Conservation (phyloP, 148 eudicot species). For the Mesembryanthemum crystallinum region DNA sequence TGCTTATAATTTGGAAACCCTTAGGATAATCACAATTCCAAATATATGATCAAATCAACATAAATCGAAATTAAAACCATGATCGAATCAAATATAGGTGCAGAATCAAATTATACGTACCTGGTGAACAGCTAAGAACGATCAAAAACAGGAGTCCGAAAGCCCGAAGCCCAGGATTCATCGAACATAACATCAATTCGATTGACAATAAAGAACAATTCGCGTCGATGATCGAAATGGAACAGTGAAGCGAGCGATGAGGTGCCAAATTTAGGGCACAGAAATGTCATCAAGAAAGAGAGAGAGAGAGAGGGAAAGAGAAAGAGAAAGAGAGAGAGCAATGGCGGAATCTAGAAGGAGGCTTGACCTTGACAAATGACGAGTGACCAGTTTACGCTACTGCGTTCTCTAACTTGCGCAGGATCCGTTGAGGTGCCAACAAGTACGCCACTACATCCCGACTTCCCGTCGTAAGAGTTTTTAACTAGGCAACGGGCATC, state of each 20-base stretch:
- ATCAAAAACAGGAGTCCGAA: conserved; percentile 15
- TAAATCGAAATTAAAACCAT: background rate
- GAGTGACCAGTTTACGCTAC: too few relatives aligned
- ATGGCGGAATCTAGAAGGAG: background rate
- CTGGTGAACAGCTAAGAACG: conserved; percentile 46
- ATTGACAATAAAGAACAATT: too few relatives aligned
- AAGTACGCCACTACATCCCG: too few relatives aligned
- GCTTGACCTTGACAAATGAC: too few relatives aligned
- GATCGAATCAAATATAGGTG: background rate
- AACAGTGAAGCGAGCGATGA: background rate
- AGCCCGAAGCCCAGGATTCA: conserved; percentile 26
- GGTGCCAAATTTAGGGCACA: background rate
- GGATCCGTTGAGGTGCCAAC: too few relatives aligned
- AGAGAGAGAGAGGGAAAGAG: conserved; percentile 9
- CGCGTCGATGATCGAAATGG: background rate
- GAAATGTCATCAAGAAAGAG: background rate
- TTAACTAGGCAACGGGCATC: too few relatives aligned
- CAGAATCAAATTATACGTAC: conserved; percentile 12
- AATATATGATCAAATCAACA: background rate
- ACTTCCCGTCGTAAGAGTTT: too few relatives aligned
- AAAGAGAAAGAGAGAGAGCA: background rate
- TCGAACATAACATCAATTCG: conserved; percentile 21
- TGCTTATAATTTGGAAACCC: too few relatives aligned
- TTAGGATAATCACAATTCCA: too few relatives aligned
- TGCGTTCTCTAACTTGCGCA: too few relatives aligned